These are phyloP conservation scores for Paramyrothecium roridum DNA, from an alignment of 2,329 filamentous ascomycete species.

Conservation along the genomic window DNA sequence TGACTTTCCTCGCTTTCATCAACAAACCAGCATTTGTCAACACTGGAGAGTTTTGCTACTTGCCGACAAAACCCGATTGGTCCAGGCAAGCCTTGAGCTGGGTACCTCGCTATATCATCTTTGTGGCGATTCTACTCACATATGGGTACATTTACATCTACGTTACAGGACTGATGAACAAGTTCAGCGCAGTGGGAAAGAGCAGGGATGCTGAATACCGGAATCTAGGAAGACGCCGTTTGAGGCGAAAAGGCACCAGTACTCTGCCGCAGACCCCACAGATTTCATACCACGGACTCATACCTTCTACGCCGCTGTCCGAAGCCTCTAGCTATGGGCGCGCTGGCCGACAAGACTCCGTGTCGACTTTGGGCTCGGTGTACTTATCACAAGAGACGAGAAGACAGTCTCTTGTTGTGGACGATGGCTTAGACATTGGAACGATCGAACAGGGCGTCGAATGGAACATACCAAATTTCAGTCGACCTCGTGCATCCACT, in stretches of 20 bases:
- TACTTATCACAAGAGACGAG: conserved; percentile 3
- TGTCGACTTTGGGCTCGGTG: conserved; percentile 12
- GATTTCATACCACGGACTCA: conserved; percentile 28
- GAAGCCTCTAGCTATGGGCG: conserved; percentile 9
- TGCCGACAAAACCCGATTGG: conserved; percentile 67
- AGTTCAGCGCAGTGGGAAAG: conserved; percentile 26
- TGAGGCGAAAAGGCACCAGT: conserved; percentile 2
- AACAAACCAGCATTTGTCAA: conserved; percentile 56
- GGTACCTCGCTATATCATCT: conserved; percentile 71
- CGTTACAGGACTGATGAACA: conserved; percentile 45
- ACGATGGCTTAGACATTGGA: neutral
- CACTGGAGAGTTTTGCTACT: conserved; percentile 65
- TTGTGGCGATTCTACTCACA: conserved; percentile 59
- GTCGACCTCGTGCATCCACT: neutral
- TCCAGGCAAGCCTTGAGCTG: conserved; percentile 66
- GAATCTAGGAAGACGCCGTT: conserved; percentile 3
- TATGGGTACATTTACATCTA: conserved; percentile 71
- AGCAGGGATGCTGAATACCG: neutral
- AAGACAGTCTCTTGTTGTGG: neutral
- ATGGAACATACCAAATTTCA: neutral
- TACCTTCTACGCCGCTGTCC: conserved; percentile 21
- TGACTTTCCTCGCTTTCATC: conserved; percentile 63
- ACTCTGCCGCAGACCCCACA: conserved; percentile 22
- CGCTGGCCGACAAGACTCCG: conserved; percentile 8
- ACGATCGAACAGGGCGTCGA: neutral